Base-by-base conservation (phyloP, 192 early-diverging fungal species). In the Dissophora ornata region DNA sequence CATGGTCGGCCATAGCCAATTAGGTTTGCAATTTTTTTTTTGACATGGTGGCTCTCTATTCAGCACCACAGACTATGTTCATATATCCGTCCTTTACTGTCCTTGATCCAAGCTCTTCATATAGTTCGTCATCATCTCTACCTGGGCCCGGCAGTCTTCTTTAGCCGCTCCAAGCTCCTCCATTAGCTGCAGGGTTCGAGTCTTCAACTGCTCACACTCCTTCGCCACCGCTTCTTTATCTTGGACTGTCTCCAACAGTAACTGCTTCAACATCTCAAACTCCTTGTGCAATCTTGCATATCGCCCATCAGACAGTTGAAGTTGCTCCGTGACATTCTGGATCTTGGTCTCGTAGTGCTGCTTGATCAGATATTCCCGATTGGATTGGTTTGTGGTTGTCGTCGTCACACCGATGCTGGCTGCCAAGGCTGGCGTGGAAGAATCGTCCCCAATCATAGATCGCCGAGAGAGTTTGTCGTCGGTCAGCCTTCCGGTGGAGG, bases 261-360 rank as follows among this genome's bases (percentile, higher is more conserved):
- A 40, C 45, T 81, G 79, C 44, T 75, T 83, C 30, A 79, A 33
- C 28, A 71, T 48, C 25, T 64, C 62, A 34, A 79, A 78, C 46
- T 70, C 71, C 36, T 53, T 55, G 40, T 79, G 74, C 25, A 67
- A 65, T 50, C 80, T 57, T 21, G 66, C 70, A 26, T 69, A 80
- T 58, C 71, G 62, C 29, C 82, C 80, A 18, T 83, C 82, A n/a
- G 75, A 67, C 10, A 79, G 16, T 55, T 83, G 82, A 4, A 83
- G 42, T 61, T 79, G 54, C 50, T 84, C 80, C 0, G 48, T 79
- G 25, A 82, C 53, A 42, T 80, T 79, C 28, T 80, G 59, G 19
- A 84, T 54, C 55, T 84, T 80, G 30, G 61, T 42, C 16, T 84
- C 80, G 38, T 82, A 84, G 46, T 81, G 78, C 52, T 82, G 71